Base-by-base conservation (phyloP, 495 filamentous ascomycete genomes). In the Tuber microsphaerosporum region DNA sequence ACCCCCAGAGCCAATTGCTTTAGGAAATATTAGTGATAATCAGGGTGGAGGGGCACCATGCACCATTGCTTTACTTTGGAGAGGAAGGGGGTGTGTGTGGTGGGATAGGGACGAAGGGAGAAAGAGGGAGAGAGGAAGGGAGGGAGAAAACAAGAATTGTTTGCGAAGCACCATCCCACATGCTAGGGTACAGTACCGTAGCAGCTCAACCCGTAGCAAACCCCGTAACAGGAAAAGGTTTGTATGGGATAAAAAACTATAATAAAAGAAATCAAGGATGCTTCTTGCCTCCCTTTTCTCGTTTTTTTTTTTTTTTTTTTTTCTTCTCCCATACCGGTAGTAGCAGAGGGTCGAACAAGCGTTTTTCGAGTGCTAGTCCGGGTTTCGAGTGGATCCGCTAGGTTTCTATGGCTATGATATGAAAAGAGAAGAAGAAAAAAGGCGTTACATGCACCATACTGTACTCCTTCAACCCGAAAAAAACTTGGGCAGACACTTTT, bases 121-220 rank as follows among this genome's bases (percentile, higher is more conserved):
- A 45, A 14, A 45, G 44, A 26, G 56, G 14, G 12, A 14, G 51
- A 20, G 20, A 10, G n/a, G 10, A 12, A 65, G 26, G 26, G 56
- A 65, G 56, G 2, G 48, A 56, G 12, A 65, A 65, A 65, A 65
- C 56, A 65, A n/a, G 56, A 65, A 65, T 65, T 65, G 56, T 34
- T 65, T 65, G 56, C 56, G 31, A 65, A 3, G n/a, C 51, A 61
- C 51, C 51, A 61, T 26, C 51, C 51, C 51, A 61, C n/a, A 31
- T 61, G 7, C 42, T 12, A 12, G n/a, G n/a, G 42, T 26, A 43
- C 42, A 0, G n/a, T n/a, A n/a, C n/a, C n/a, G n/a, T n/a, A 12
- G 42, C 26, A 34, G 14, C 31, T 34, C 56, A 65, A 65, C 26
- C 56, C 56, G 3, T 26, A 65, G 34, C 56, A 65, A 65, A 31